phyloP scores from a whole-genome alignment of 257 asterid species.

The Solanum sparsipilum region DNA sequence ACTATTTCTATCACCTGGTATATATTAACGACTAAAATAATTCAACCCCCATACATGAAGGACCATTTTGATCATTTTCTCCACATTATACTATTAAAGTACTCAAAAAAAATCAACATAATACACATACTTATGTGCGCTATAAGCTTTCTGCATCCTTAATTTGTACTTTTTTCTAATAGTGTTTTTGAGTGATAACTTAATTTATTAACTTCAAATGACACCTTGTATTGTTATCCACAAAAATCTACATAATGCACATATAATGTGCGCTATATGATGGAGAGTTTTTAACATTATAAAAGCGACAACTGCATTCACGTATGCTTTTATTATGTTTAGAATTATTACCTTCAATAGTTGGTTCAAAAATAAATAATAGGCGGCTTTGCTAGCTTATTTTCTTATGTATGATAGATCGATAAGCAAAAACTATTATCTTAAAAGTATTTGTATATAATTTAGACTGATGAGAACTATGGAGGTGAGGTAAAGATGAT shows the following conservation, averaged over 20 bases:
- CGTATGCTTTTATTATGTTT: not conserved
- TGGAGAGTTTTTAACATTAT: not conserved
- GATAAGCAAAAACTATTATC: not conserved
- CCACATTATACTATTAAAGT: not conserved
- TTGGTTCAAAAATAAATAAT: not conserved
- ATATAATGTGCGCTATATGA: not conserved
- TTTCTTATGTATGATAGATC: not conserved
- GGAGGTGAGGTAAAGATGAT: not conserved
- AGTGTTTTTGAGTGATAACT: not conserved
- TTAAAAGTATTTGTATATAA: not conserved
- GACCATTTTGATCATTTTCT: too few relatives aligned
- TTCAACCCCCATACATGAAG: too few relatives aligned
- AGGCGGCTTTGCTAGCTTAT: not conserved
- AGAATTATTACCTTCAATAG: not conserved
- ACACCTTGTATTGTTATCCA: not conserved
- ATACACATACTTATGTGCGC: not conserved
- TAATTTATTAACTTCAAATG: not conserved
- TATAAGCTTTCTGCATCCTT: not conserved
- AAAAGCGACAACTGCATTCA: not conserved
- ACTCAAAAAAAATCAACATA: not conserved
- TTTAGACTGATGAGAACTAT: not conserved
- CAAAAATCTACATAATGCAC: not conserved
- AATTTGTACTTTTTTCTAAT: not conserved
- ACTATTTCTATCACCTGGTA: too few relatives aligned
- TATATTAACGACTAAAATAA: too few relatives aligned